A percentile compares a stretch with the other conserved stretches of the same genome.
phyloP scores from a whole-genome alignment of 306 rosid species.

The Cucumis cinereus region DNA sequence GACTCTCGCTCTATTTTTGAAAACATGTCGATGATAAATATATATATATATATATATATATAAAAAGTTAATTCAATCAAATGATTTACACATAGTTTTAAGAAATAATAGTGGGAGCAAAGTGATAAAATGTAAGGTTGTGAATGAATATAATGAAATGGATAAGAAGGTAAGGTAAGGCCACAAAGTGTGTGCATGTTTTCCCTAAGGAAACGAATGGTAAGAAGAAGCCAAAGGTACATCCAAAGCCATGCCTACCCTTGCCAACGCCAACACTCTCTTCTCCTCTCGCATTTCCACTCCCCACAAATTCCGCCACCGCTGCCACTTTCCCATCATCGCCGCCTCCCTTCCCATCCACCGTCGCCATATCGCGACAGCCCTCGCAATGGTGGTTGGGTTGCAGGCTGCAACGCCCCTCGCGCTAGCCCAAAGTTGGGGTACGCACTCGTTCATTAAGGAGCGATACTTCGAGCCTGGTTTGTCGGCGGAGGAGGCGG shows the following conservation, averaged over 20 bases:
- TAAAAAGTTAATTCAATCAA: too few relatives aligned
- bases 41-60: too few relatives aligned
- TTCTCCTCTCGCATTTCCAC: conserved; percentile 39
- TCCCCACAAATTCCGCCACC: neutral
- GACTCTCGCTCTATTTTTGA: too few relatives aligned
- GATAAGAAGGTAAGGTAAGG: neutral
- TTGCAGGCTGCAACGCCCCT: neutral
- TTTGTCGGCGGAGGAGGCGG: conserved; percentile 69
- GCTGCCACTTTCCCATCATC: neutral
- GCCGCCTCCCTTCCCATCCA: conserved; percentile 15
- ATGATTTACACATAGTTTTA: too few relatives aligned
- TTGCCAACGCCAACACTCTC: conserved; percentile 37
- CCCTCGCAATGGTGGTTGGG: conserved; percentile 29
- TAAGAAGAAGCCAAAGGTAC: neutral
- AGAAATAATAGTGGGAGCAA: neutral
- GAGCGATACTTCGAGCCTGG: conserved; percentile 68
- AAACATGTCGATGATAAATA: too few relatives aligned
- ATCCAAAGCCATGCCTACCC: conserved; percentile 44
- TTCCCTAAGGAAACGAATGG: neutral
- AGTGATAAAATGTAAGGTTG: neutral
- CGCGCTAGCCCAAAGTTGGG: conserved; percentile 69
- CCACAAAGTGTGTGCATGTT: neutral
- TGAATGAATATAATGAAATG: neutral
- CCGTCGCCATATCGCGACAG: conserved; percentile 41
- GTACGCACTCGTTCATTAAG: conserved; percentile 49